Conservation (phyloP, 164 flowering plant genomes). For the Stephania cephalantha region DNA sequence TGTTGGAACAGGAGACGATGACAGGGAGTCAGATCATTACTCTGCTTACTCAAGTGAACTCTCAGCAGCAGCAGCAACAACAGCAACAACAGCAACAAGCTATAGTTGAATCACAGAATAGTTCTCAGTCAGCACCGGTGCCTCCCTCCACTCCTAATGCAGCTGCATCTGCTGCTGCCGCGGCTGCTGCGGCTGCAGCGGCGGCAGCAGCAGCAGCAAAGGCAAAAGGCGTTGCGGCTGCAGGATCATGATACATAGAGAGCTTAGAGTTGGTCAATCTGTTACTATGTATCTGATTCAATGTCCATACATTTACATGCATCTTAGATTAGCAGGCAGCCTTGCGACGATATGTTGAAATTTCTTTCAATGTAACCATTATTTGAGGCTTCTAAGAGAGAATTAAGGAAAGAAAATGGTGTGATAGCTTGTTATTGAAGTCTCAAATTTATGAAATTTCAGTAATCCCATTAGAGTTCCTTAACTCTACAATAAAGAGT, state of each 20-base stretch:
- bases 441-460: not conserved
- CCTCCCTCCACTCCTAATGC: slow-evolving; percentile 58
- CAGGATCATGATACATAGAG: slow-evolving; percentile 42
- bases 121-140: slow-evolving; percentile 36
- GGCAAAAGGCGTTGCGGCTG: slow-evolving; percentile 74
- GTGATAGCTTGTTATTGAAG: not conserved
- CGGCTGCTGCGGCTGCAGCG: slow-evolving; percentile 60
- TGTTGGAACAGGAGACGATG: slow-evolving; percentile 85
- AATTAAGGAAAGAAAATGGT: not conserved
- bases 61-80: slow-evolving; percentile 42
- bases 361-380: slow-evolving; percentile 5
- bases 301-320: slow-evolving; percentile 30
- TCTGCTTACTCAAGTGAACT: slow-evolving; percentile 50
- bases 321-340: not conserved
- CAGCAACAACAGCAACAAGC: slow-evolving; percentile 36
- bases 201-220: slow-evolving; percentile 77
- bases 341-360: not conserved
- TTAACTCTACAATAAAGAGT: not conserved
- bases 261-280: slow-evolving; percentile 7
- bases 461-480: not conserved
- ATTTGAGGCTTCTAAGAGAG: slow-evolving; percentile 4
- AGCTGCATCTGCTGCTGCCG: slow-evolving; percentile 69
- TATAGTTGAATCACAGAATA: slow-evolving; percentile 29
- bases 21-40: slow-evolving; percentile 73
- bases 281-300: slow-evolving; percentile 5